Percentiles rank a stretch among this genome's conserved stretches.
Conservation (phyloP, 139 green algal genomes). For the Auxenochlorella protothecoides region DNA sequence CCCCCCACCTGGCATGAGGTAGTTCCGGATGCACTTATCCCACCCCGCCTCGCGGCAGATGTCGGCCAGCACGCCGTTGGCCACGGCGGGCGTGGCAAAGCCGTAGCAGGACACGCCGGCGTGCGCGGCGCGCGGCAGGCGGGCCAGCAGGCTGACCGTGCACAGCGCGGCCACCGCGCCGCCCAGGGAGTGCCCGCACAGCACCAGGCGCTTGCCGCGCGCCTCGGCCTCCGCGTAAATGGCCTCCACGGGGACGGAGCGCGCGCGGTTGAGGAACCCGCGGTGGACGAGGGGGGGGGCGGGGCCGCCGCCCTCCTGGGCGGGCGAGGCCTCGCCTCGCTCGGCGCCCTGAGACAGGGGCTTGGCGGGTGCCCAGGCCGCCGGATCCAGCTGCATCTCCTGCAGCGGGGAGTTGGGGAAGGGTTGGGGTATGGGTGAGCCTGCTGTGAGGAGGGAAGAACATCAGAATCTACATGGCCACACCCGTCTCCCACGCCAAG, state of each 20-base stretch:
- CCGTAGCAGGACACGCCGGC: constrained; percentile 7
- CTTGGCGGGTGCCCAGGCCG: too few relatives aligned
- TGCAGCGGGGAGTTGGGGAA: too few relatives aligned
- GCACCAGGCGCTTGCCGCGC: constrained; percentile 22
- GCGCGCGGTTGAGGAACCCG: constrained; percentile 17
- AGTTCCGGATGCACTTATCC: too few relatives aligned
- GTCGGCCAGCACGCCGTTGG: constrained; percentile 5
- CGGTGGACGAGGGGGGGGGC: constrained; percentile 1
- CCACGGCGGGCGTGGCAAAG: constrained; percentile 12
- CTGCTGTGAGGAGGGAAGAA: too few relatives aligned
- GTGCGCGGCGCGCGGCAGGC: background rate
- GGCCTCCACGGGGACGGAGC: constrained; percentile 15
- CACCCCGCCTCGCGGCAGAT: too few relatives aligned
- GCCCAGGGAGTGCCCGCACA: constrained; percentile 19
- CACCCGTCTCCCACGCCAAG: too few relatives aligned
- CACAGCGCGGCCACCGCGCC: constrained; percentile 17
- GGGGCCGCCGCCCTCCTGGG: too few relatives aligned
- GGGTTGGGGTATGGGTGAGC: too few relatives aligned
- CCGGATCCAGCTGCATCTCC: constrained; percentile 1
- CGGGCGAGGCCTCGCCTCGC: background rate
- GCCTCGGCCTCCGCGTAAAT: constrained; percentile 15
- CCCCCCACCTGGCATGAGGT: too few relatives aligned
- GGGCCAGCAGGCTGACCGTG: constrained; percentile 15
- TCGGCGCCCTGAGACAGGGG: background rate
- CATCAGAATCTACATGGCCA: too few relatives aligned